These are phyloP conservation scores for Podosphaera leucotricha DNA, from an alignment of 2,329 filamentous ascomycete species.

Conservation along the genomic window DNA sequence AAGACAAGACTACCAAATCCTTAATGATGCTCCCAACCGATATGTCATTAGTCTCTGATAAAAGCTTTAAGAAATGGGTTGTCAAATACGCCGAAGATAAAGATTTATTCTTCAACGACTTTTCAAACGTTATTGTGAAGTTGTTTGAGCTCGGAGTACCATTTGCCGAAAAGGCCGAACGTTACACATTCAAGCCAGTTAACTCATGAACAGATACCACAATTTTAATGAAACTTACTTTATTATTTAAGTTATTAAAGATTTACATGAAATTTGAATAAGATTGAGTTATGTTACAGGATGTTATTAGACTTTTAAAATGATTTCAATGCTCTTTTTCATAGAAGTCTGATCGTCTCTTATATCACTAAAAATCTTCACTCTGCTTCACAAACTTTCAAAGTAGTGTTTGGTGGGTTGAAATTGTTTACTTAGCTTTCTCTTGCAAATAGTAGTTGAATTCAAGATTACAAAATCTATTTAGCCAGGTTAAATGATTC, in stretches of 20 bases:
- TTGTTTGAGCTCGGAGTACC: constrained; percentile 90
- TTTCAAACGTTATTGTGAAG: constrained; percentile 51
- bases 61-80: constrained; percentile 56
- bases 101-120: constrained; percentile 83
- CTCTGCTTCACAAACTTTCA: neutral
- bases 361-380: neutral
- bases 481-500: no score
- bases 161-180: constrained; percentile 41
- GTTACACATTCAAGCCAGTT: constrained; percentile 39
- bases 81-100: constrained; percentile 83
- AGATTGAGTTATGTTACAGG: no score
- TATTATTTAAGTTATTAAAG: no score
- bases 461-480: no score
- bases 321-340: no score
- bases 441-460: no score
- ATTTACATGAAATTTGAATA: no score
- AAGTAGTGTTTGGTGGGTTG: neutral
- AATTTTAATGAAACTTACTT: no score
- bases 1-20: constrained; percentile 66
- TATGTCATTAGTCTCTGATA: constrained; percentile 68
- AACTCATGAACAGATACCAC: constrained; percentile 9
- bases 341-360: neutral
- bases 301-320: no score
- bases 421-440: no score
- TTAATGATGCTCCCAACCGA: constrained; percentile 98